A percentile compares a stretch with the other conserved stretches of the same genome.
Conservation (phyloP, 1,284 basidiomycete species). For the Apiotrichum akiyoshidainum region DNA sequence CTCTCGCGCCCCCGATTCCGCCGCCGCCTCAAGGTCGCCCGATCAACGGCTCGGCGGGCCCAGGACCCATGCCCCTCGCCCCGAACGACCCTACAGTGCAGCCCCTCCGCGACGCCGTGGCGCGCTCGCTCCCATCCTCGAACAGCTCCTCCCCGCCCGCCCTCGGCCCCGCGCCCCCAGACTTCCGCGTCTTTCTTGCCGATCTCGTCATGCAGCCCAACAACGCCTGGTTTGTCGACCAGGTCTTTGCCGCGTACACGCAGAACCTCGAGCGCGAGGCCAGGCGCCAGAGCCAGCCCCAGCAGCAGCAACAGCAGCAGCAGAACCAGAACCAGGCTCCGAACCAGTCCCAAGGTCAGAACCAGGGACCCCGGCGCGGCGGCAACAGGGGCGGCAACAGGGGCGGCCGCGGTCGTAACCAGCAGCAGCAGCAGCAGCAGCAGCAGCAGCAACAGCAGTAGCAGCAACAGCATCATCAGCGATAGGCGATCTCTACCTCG, state of each 20-base stretch:
- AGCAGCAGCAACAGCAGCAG: background rate
- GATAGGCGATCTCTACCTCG: background rate
- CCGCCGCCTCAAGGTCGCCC: background rate
- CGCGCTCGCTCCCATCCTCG: background rate
- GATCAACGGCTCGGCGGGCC: background rate
- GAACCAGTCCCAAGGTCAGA: background rate
- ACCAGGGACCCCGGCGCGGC: background rate
- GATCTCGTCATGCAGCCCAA: background rate
- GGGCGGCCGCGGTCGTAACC: background rate
- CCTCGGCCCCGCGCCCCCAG: background rate
- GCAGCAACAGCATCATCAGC: background rate
- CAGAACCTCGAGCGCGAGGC: conserved; percentile 3
- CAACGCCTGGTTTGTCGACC: conserved; percentile 7
- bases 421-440: conserved; percentile 6
- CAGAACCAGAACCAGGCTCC: background rate
- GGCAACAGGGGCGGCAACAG: background rate
- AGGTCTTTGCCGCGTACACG: conserved; percentile 3
- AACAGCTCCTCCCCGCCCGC: background rate
- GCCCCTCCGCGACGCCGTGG: conserved; percentile 1
- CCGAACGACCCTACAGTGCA: background rate
- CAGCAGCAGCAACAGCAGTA: background rate
- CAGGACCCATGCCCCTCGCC: background rate
- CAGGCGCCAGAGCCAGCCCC: background rate
- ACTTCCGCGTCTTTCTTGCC: conserved; percentile 4
- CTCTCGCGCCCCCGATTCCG: background rate